phyloP scores from a whole-genome alignment of 2,329 filamentous ascomycete genomes.

The Fusarium humuli region DNA sequence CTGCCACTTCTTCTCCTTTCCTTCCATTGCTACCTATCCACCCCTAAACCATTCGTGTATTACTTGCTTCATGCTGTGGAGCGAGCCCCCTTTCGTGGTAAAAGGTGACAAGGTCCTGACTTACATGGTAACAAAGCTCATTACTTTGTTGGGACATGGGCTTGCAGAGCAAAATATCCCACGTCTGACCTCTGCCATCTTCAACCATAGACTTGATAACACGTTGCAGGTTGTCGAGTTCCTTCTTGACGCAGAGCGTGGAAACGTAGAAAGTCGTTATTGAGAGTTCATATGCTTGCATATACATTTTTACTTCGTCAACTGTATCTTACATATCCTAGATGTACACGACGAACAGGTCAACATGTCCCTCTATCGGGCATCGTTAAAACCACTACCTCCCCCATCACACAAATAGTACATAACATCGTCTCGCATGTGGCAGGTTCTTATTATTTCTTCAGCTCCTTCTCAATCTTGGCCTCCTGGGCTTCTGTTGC shows the following conservation, averaged over 20 bases:
- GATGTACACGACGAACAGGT: slow-evolving; percentile 42
- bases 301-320: slow-evolving; percentile 26
- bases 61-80: slow-evolving; percentile 10
- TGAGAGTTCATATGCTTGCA: slow-evolving; percentile 6
- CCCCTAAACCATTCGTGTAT: neutral
- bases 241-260: neutral
- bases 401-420: slow-evolving; percentile 24
- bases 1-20: slow-evolving; percentile 11
- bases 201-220: neutral
- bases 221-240: neutral
- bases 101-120: slow-evolving; percentile 4
- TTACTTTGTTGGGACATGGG: neutral
- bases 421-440: slow-evolving; percentile 18
- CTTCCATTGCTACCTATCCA: neutral
- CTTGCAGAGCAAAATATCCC: neutral
- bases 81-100: slow-evolving; percentile 8
- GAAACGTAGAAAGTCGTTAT: neutral
- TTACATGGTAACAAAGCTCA: slow-evolving; percentile 3
- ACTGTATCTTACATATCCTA: slow-evolving; percentile 46
- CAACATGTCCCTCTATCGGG: slow-evolving; percentile 9
- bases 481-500: slow-evolving; percentile 26
- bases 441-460: slow-evolving; percentile 26
- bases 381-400: slow-evolving; percentile 3
- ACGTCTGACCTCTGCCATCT: neutral
- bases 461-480: slow-evolving; percentile 42